A percentile compares a stretch with the other conserved stretches of the same genome.
Evolutionary conservation across 129 eudicot genomes (phyloP).

Genomic region (Artemisia annua): DNA sequence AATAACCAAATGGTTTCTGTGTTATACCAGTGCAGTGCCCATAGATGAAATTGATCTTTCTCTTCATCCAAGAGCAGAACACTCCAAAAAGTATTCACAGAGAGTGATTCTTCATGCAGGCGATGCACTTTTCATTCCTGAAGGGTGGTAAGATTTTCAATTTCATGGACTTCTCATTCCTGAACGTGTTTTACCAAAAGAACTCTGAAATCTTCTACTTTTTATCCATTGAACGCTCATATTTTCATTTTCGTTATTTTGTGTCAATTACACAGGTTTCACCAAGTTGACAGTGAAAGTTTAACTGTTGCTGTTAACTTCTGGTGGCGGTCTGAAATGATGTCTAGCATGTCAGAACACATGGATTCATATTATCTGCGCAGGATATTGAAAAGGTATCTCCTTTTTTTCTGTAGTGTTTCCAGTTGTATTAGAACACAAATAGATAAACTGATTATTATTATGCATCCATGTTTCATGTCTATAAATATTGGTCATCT

Average conservation of each 20-base stretch:
- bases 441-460: too few relatives aligned
- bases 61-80: constrained; percentile 70
- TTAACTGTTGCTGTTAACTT: constrained; percentile 79
- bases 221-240: too few relatives aligned
- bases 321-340: too few relatives aligned
- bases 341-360: too few relatives aligned
- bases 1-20: background rate
- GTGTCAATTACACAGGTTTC: constrained; percentile 51
- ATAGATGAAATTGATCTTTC: constrained; percentile 46
- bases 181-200: background rate
- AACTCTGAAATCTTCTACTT: too few relatives aligned
- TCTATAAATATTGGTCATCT: too few relatives aligned
- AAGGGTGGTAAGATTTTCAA: constrained; percentile 71
- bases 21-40: constrained; percentile 57
- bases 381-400: too few relatives aligned
- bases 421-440: too few relatives aligned
- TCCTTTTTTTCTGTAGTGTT: too few relatives aligned
- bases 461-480: too few relatives aligned
- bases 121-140: constrained; percentile 92
- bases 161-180: constrained; percentile 1
- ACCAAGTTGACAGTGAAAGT: constrained; percentile 92
- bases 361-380: too few relatives aligned
- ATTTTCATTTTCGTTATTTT: too few relatives aligned
- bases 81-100: constrained; percentile 45
- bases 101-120: constrained; percentile 77